Base-by-base conservation (phyloP, 1,139 yeast species). In the Scheffersomyces quercinus region DNA sequence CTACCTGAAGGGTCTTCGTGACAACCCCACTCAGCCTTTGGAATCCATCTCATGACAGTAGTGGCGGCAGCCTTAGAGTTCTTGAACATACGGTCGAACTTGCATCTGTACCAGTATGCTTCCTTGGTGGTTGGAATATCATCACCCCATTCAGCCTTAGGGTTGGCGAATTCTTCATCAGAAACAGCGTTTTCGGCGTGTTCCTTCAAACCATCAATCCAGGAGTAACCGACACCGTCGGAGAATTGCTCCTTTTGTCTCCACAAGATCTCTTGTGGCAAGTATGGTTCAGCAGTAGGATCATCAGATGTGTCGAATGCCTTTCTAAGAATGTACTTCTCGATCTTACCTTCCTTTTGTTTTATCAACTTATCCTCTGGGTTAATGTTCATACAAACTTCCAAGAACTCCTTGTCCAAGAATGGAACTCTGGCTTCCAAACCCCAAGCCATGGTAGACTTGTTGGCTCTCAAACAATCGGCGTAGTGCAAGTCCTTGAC, bases 361-460 rank as follows among this genome's bases (percentile, higher is more conserved):
- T 81, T 76, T 68, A 93, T 93, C 68, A 90, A 63, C 77, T 93
- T 95, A 61, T 93, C 97, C 56, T 80, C 79, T 53, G 99, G 98
- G 70, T 86, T 85, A 63, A 93, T 87, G 85, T 87, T 85, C 97
- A 93, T 87, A 69, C 95, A 83, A 39, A 88, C 84, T 60, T 91
- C 90, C 69, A 93, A 77, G 80, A 93, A 93, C 64, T 85, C 80
- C 74, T 84, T 88, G 71, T 93, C 99, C 73, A 93, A 81, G 85
- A 93, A 93, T 54, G 99, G 99, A 58, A 93, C 99, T 74, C 99
- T 88, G 49, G 99, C 99, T 76, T 93, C 99, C 55, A 93, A 81
- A 68, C 99, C 99, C 99, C 99, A 93, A 35, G 99, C 99, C 97
- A 93, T 88, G 50, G 99, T 93, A 30, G 98, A 91, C 75, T 93